phyloP scores from a whole-genome alignment of 805 yeast species.

The Wickerhamiella lipophila region DNA sequence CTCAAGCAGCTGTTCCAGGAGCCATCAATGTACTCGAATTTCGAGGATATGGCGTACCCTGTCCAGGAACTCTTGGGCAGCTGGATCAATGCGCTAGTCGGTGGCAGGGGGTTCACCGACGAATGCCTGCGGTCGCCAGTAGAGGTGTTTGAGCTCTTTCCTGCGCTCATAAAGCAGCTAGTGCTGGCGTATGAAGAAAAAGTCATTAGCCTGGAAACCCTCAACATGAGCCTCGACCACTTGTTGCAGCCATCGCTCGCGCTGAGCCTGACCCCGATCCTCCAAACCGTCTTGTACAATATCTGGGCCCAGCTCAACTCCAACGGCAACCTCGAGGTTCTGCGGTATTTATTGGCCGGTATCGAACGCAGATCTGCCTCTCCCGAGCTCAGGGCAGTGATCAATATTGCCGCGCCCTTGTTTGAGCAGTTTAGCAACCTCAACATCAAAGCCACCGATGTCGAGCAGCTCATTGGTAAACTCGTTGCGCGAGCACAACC shows the following conservation, averaged over 20 bases:
- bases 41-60: conserved; percentile 17
- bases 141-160: conserved; percentile 57
- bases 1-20: conserved; percentile 13
- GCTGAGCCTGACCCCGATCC: conserved; percentile 40
- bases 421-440: neutral
- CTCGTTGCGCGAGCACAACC: neutral
- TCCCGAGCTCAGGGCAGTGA: conserved; percentile 5
- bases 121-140: conserved; percentile 57
- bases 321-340: neutral
- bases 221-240: conserved; percentile 74
- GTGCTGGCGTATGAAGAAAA: conserved; percentile 40
- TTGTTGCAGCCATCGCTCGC: conserved; percentile 69
- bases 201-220: conserved; percentile 43
- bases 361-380: neutral
- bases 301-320: conserved; percentile 25
- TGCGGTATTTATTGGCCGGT: neutral
- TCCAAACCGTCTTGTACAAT: conserved; percentile 38
- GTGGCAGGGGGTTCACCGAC: conserved; percentile 75
- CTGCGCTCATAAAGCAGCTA: conserved; percentile 34
- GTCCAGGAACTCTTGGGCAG: conserved; percentile 35
- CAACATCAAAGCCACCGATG: neutral
- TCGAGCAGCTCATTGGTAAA: neutral
- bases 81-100: conserved; percentile 75
- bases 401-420: neutral
- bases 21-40: conserved; percentile 17